phyloP scores from a whole-genome alignment of 1,284 basidiomycete genomes.

The Puccinia sorghi region DNA sequence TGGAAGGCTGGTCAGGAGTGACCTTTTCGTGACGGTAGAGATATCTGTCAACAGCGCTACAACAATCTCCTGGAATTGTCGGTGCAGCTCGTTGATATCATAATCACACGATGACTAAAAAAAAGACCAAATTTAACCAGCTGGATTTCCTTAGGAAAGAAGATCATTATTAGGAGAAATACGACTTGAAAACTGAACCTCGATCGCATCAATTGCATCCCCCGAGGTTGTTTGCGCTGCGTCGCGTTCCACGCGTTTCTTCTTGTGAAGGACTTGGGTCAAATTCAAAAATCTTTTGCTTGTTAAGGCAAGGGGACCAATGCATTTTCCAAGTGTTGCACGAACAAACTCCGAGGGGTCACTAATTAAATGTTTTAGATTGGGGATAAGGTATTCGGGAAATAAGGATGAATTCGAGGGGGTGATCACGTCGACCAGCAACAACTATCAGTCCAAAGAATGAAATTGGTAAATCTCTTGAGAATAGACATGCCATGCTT shows the following conservation, averaged over 20 bases:
- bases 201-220: conserved; percentile 72
- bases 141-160: neutral
- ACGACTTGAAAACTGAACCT: conserved; percentile 62
- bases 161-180: conserved; percentile 12
- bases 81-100: conserved; percentile 79
- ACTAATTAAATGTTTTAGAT: conserved; percentile 75
- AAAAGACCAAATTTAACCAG: neutral
- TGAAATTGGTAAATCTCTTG: neutral
- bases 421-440: conserved; percentile 81
- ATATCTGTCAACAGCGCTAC: conserved; percentile 67
- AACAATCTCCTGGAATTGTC: conserved; percentile 82
- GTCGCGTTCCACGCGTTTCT: conserved; percentile 70
- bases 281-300: conserved; percentile 85
- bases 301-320: conserved; percentile 78
- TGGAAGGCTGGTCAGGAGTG: conserved; percentile 72
- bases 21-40: conserved; percentile 63
- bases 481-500: neutral
- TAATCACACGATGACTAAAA: conserved; percentile 75
- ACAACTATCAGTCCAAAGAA: conserved; percentile 64
- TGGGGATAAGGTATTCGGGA: conserved; percentile 92
- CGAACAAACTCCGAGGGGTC: conserved; percentile 87
- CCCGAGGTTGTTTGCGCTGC: conserved; percentile 65
- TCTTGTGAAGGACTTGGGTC: conserved; percentile 81
- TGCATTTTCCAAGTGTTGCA: conserved; percentile 80
- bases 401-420: conserved; percentile 83